A percentile compares a stretch with the other conserved stretches of the same genome.
These are phyloP conservation scores for Trichoderma parareesei DNA, from an alignment of 495 filamentous ascomycete genomes.

Conservation along the genomic window DNA sequence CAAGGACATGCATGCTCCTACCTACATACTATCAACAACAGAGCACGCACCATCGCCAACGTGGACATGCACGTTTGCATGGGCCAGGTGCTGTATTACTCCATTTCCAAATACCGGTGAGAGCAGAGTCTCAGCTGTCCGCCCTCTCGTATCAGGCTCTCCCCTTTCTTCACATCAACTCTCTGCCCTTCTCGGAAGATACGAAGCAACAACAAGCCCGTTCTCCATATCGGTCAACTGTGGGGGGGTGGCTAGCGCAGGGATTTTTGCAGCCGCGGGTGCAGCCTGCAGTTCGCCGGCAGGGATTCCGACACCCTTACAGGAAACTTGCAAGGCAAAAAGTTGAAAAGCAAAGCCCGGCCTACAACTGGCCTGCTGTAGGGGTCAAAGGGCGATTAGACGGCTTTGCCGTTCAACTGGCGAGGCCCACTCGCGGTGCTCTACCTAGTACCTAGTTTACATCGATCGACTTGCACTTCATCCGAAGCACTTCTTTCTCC, in stretches of 20 bases:
- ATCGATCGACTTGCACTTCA: background rate
- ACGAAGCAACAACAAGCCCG: background rate
- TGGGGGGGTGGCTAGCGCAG: background rate
- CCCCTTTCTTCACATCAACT: background rate
- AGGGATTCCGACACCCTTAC: conserved; percentile 2
- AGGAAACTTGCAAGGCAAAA: background rate
- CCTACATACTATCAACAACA: no score
- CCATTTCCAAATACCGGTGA: background rate
- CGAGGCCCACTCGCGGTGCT: background rate
- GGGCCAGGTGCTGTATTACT: background rate
- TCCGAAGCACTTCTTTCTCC: background rate
- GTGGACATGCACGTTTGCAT: background rate
- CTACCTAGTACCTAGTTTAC: background rate
- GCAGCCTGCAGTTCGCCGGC: background rate
- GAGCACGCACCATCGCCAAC: no score
- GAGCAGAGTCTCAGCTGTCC: background rate
- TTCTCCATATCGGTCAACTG: background rate
- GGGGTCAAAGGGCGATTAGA: background rate
- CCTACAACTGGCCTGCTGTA: background rate
- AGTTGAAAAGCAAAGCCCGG: background rate
- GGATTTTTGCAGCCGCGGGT: conserved; percentile 4
- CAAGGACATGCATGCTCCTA: no score
- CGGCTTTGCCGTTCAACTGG: background rate
- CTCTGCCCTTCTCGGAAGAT: background rate
- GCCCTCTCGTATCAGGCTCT: background rate